phyloP scores from a whole-genome alignment of 495 filamentous ascomycete species.

The Xeromyces bisporus region DNA sequence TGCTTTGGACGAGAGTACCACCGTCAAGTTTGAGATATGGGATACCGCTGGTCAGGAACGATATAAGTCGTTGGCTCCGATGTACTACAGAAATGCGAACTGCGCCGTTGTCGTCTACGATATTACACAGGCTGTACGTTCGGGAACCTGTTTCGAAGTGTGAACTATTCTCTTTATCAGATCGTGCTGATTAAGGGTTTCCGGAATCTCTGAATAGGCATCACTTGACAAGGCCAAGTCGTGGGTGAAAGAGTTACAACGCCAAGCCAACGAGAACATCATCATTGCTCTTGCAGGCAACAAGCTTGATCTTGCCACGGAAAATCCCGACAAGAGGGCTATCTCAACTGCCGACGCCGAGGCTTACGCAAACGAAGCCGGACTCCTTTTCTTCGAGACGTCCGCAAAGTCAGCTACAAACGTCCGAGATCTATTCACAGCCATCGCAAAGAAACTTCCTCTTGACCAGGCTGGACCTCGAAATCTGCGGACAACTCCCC shows the following conservation, averaged over 20 bases:
- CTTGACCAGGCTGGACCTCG: slow-evolving; percentile 86
- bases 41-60: slow-evolving; percentile 96
- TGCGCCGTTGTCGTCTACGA: slow-evolving; percentile 98
- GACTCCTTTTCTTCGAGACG: slow-evolving; percentile 91
- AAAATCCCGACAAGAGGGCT: slow-evolving; percentile 83
- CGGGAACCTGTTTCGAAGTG: neutral
- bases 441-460: slow-evolving; percentile 91
- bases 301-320: slow-evolving; percentile 85
- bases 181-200: neutral
- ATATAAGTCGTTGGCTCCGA: slow-evolving; percentile 95
- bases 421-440: slow-evolving; percentile 90
- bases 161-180: slow-evolving; percentile 4
- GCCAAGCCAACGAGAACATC: slow-evolving; percentile 98
- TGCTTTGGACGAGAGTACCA: slow-evolving; percentile 89
- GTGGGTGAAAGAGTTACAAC: slow-evolving; percentile 98
- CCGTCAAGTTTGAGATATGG: slow-evolving; percentile 99
- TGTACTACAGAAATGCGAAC: slow-evolving; percentile 99
- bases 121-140: slow-evolving; percentile 87
- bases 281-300: slow-evolving; percentile 96
- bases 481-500: slow-evolving; percentile 54
- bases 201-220: slow-evolving; percentile 46
- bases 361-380: slow-evolving; percentile 84
- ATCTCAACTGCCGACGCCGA: slow-evolving; percentile 79
- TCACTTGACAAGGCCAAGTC: slow-evolving; percentile 97
- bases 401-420: slow-evolving; percentile 95